A percentile compares a stretch with the other conserved stretches of the same genome.
phyloP scores from a whole-genome alignment of 139 green algal species.

The Choricystis sp. region DNA sequence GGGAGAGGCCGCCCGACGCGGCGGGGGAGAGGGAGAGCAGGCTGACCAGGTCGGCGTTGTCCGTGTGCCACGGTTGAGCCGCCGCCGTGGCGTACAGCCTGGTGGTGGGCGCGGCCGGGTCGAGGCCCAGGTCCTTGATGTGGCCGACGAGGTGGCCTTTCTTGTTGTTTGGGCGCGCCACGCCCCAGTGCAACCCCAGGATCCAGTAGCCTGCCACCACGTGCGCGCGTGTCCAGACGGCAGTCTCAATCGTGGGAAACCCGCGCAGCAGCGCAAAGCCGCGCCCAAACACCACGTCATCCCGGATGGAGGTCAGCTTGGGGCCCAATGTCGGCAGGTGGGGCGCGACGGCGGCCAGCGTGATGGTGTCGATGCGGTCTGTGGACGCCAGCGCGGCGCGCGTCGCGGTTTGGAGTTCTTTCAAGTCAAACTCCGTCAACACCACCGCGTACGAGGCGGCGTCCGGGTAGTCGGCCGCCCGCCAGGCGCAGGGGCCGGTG shows the following conservation, averaged over 20 bases:
- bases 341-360: not conserved
- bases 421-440: not conserved
- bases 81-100: conserved; percentile 23
- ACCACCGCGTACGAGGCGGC: not conserved
- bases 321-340: conserved; percentile 12
- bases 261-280: conserved; percentile 22
- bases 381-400: not conserved
- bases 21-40: not conserved
- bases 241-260: not conserved
- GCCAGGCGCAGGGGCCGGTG: not conserved
- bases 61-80: conserved; percentile 15
- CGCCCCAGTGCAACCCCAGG: conserved; percentile 11
- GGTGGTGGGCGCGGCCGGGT: conserved; percentile 23
- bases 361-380: not conserved
- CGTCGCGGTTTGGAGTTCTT: not conserved
- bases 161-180: conserved; percentile 14
- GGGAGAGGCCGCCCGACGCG: not conserved
- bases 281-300: conserved; percentile 17
- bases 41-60: conserved; percentile 9
- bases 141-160: conserved; percentile 20
- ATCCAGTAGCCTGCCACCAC: conserved; percentile 6
- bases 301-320: conserved; percentile 10
- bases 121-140: conserved; percentile 31
- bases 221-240: conserved; percentile 5
- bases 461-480: not conserved